Conservation (phyloP, 1,284 basidiomycete species). For the Cystobasidium pallidum region DNA sequence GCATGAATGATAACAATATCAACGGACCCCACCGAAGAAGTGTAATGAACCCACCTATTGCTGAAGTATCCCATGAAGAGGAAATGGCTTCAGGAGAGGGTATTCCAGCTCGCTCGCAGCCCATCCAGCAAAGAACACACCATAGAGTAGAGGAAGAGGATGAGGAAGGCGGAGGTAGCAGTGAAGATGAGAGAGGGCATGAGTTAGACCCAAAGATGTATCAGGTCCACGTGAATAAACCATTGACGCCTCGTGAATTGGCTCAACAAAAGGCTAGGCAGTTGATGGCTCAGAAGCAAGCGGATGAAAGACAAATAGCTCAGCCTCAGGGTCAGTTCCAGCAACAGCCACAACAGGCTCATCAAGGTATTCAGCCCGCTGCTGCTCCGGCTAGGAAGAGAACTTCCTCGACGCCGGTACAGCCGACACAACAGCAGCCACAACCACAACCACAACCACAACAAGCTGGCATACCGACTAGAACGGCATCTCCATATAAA, state of each 20-base stretch:
- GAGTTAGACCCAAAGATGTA: constrained; percentile 29
- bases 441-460: constrained; percentile 28
- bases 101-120: neutral
- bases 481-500: constrained; percentile 19
- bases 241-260: constrained; percentile 29
- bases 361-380: neutral
- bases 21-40: constrained; percentile 13
- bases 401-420: constrained; percentile 15
- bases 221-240: constrained; percentile 42
- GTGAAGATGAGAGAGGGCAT: constrained; percentile 36
- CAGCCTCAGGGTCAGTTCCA: neutral
- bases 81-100: constrained; percentile 26
- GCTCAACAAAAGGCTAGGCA: constrained; percentile 41
- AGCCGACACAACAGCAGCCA: constrained; percentile 8
- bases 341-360: constrained; percentile 25
- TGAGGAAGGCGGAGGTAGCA: constrained; percentile 37
- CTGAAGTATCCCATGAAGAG: constrained; percentile 25
- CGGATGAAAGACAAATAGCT: constrained; percentile 13
- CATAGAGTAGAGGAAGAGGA: constrained; percentile 25
- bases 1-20: constrained; percentile 28
- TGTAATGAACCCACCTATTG: constrained; percentile 10
- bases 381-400: constrained; percentile 19
- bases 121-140: neutral
- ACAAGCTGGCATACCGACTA: constrained; percentile 6
- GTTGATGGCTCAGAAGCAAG: constrained; percentile 33